Base-by-base conservation (phyloP, 2,329 filamentous ascomycete genomes). In the Colletotrichum nymphaeae region DNA sequence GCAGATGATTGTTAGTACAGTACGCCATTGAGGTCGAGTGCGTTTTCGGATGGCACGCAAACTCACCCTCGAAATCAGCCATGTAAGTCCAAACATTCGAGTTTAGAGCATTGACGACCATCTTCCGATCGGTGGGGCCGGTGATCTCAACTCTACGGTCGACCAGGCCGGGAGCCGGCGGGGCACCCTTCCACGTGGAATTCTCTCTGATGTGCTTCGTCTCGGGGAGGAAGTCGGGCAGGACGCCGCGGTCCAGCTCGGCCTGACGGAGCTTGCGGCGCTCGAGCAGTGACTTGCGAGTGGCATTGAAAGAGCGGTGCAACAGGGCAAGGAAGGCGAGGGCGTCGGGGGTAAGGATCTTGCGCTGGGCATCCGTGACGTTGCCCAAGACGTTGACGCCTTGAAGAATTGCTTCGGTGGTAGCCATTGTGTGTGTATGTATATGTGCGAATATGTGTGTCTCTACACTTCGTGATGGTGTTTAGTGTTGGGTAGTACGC, bases 81-180 rank as follows among this genome's bases (percentile, higher is more conserved):
- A 99, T 99, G 81, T 98, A 99, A 69, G 96, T 98, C 93, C 94
- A 98, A 28, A 98, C 97, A 80, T 98, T 91, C 58, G 96, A 93
- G 84, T 98, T 99, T 82, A 98, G 82, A 11, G 97, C 97, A 83
- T 99, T 99, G 75, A 98, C 94, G 60, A 98, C 95, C 97, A 99
- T 99, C 90, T 98, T 99, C 78, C 97, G 91, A 85, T 98, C 97
- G 7, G 95, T 98, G 1, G 97, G 97, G 9, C 97, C 97, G 5
- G 97, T 99, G 80, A 98, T 99, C 88, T 99, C 97, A 37, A 98
- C 94, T 74, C 97, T 92, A 76, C 97, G 93, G 86, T 99, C 97
- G 57, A 98, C 92, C 69, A 98, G 90, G 72, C 97, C 97, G 0
- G 97, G 96, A 8, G 96, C 97, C 22, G 97, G 97, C 64, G 93